Evolutionary conservation across 2,329 filamentous ascomycete species (phyloP), one percentile per base, ranked within the genome.

Genomic region (Dactylellina parvicollis): DNA sequence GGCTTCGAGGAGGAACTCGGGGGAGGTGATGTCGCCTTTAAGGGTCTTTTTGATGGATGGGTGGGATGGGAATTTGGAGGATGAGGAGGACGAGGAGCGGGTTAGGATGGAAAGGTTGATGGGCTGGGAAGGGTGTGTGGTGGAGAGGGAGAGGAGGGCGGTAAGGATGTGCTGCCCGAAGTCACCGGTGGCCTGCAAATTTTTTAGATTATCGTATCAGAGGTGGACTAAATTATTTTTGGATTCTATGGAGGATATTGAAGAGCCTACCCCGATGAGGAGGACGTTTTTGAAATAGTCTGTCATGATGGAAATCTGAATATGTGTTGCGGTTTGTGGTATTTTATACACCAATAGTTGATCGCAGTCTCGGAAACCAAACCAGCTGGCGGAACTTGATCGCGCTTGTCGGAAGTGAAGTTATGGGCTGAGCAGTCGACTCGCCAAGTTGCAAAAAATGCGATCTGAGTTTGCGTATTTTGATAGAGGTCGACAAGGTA

Each of bases 181-280:
- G n/a, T 46, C 49, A 9, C 60, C 60, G 10, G 60, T 47, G 24
- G 60, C 60, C 60, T 65, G 47, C n/a, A 46, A 22, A 20, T 44
- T 10, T 5, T 7, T 32, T 32, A 26, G 42, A n/a, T 59, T 46
- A 26, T 42, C 44, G 28, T 59, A 59, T 59, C 40, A 8, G n/a
- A n/a, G n/a, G n/a, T n/a, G n/a, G n/a, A 24, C 22, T 30, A 60
- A 47, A 18, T 4, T 57, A 24, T 12, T 10, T 16, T 55, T 38
- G 2, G 9, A 18, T 36, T 16, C 16, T 28, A 8, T 55, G 28
- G 34, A 34, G 50, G 36, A 55, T 55, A 36, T 38, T 55, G 7
- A 8, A 14, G 22, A 7, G 20, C 47, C 1, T 65, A 65, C 60
- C 9, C 60, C 60, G 20, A 65, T 65, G 4, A 65, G 28, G 26